A percentile compares a stretch with the other conserved stretches of the same genome.
Conservation (phyloP, 306 rosid species). For the Pyrus bretschneideri region DNA sequence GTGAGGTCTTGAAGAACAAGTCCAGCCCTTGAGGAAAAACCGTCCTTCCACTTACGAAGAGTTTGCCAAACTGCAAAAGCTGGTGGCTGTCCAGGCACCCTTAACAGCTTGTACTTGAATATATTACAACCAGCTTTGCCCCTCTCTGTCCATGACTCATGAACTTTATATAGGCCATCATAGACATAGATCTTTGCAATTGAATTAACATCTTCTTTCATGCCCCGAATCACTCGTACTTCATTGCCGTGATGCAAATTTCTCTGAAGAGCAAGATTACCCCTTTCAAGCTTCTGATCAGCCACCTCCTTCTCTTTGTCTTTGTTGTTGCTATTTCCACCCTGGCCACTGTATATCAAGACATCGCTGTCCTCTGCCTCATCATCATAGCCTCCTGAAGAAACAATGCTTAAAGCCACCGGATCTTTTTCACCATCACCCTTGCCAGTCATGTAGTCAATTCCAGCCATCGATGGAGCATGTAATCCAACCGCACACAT, state of each 20-base stretch:
- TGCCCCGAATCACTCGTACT: conserved; percentile 57
- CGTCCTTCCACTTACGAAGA: conserved; percentile 40
- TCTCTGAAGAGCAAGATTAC: conserved; percentile 62
- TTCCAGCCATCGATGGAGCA: conserved; percentile 62
- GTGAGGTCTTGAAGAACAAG: conserved; percentile 50
- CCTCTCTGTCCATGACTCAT: conserved; percentile 50
- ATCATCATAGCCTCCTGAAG: conserved; percentile 57
- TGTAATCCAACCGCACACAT: conserved; percentile 55
- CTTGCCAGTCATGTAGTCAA: conserved; percentile 39
- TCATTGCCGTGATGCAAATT: conserved; percentile 40
- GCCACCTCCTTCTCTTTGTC: conserved; percentile 29
- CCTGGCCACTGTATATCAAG: conserved; percentile 59
- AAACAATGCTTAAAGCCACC: conserved; percentile 59
- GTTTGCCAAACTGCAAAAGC: conserved; percentile 48
- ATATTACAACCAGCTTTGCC: conserved; percentile 50
- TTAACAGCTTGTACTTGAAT: conserved; percentile 58
- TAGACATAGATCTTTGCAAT: conserved; percentile 50
- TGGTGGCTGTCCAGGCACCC: conserved; percentile 48
- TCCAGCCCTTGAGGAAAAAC: conserved; percentile 36
- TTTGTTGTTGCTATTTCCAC: conserved; percentile 45
- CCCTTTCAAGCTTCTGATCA: conserved; percentile 73
- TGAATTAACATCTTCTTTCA: conserved; percentile 29
- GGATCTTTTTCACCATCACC: conserved; percentile 39
- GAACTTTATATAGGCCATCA: conserved; percentile 56
- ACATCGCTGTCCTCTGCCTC: conserved; percentile 39